Conservation (phyloP, 768 basidiomycete species). For the Pisolithus tinctorius region DNA sequence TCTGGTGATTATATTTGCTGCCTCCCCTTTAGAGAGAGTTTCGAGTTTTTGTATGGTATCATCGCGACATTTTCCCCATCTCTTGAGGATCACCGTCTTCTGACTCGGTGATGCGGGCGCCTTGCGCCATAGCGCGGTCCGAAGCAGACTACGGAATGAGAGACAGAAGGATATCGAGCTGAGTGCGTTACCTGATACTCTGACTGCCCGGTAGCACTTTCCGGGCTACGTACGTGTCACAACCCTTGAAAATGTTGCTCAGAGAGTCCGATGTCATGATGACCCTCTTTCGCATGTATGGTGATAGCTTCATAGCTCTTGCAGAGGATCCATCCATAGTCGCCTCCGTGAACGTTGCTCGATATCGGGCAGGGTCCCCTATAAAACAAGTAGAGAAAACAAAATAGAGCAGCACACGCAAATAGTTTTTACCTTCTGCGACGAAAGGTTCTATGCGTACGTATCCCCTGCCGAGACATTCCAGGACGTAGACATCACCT, state of each 20-base stretch:
- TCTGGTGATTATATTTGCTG: slow-evolving; percentile 72
- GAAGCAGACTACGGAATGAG: slow-evolving; percentile 40
- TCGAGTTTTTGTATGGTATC: slow-evolving; percentile 23
- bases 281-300: slow-evolving; percentile 45
- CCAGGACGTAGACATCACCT: slow-evolving; percentile 60
- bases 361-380: slow-evolving; percentile 29
- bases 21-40: slow-evolving; percentile 67
- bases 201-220: slow-evolving; percentile 49
- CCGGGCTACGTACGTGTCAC: slow-evolving; percentile 56
- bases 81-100: slow-evolving; percentile 46
- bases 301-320: slow-evolving; percentile 39
- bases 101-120: slow-evolving; percentile 57
- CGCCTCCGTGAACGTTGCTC: slow-evolving; percentile 50
- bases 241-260: slow-evolving; percentile 54
- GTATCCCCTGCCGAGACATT: slow-evolving; percentile 64
- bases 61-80: slow-evolving; percentile 34
- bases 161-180: background rate
- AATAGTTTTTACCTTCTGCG: slow-evolving; percentile 27
- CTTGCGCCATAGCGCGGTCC: slow-evolving; percentile 61
- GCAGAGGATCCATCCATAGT: slow-evolving; percentile 41
- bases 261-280: slow-evolving; percentile 52
- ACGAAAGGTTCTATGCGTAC: slow-evolving; percentile 50
- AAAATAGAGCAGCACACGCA: slow-evolving; percentile 8
- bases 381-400: background rate
- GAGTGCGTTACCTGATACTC: slow-evolving; percentile 40